phyloP scores from a whole-genome alignment of 306 rosid species.

The Sophora flavescens region DNA sequence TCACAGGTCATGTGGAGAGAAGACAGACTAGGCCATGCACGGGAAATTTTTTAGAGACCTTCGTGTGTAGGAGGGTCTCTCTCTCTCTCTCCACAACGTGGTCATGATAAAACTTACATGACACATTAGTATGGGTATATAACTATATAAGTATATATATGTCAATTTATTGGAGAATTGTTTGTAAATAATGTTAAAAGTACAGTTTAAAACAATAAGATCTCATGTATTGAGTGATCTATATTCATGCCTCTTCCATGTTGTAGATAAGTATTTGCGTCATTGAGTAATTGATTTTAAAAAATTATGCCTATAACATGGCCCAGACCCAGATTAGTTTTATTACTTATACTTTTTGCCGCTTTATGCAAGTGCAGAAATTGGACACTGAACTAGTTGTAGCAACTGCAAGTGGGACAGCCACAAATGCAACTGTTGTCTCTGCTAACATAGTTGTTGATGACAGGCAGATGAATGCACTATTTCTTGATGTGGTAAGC shows the following conservation, averaged over 20 bases:
- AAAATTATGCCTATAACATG: constrained; percentile 28
- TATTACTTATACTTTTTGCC: constrained; percentile 27
- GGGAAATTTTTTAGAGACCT: background rate
- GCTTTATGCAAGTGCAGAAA: constrained; percentile 65
- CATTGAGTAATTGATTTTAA: constrained; percentile 25
- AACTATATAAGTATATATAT: too few species aligned
- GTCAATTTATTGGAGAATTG: constrained; percentile 18
- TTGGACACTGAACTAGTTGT: constrained; percentile 92
- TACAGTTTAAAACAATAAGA: background rate
- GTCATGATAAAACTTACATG: constrained; percentile 17
- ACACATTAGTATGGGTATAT: too few species aligned
- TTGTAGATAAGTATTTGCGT: background rate
- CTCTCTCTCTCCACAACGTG: background rate
- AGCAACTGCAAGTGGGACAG: constrained; percentile 72
- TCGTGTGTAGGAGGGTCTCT: too few species aligned
- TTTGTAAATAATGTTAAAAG: constrained; percentile 12
- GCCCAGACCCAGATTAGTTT: constrained; percentile 24
- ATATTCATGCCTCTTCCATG: constrained; percentile 15
- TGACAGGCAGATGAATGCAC: constrained; percentile 99
- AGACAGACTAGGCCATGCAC: background rate
- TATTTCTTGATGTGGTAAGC: constrained; percentile 94
- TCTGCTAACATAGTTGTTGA: constrained; percentile 87
- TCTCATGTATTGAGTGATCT: constrained; percentile 17
- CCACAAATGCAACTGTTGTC: constrained; percentile 68
- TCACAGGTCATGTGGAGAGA: background rate